Conservation (phyloP, 1,284 basidiomycete species). For the Paramarasmius palmivorus region DNA sequence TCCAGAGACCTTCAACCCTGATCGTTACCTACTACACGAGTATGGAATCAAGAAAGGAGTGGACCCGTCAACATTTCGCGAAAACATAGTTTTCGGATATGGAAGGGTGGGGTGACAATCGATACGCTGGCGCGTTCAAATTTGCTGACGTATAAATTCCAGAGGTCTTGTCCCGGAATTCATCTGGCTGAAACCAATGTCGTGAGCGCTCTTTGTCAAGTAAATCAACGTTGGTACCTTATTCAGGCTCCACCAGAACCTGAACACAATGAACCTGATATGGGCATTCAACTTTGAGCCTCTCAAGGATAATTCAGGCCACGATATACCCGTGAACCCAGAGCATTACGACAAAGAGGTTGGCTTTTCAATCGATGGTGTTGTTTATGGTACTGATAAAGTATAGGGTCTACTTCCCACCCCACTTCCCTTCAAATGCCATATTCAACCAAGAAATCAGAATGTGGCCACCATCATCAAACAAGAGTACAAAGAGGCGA, state of each 20-base stretch:
- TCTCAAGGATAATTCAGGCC: conserved; percentile 8
- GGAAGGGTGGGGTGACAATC: conserved; percentile 16
- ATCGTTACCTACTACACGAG: conserved; percentile 16
- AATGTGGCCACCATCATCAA: conserved; percentile 13
- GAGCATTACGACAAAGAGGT: background rate
- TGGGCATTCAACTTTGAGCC: conserved; percentile 27
- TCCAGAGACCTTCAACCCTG: conserved; percentile 20
- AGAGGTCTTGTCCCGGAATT: conserved; percentile 31
- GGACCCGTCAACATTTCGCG: conserved; percentile 12
- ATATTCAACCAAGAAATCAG: conserved; percentile 14
- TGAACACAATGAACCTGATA: conserved; percentile 22
- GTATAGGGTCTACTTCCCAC: conserved; percentile 12
- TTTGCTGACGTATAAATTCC: background rate
- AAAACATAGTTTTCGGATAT: conserved; percentile 16
- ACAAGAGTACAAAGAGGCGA: conserved; percentile 13
- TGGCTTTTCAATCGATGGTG: background rate
- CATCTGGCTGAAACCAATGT: conserved; percentile 27
- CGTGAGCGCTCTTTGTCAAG: background rate
- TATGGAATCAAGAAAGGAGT: conserved; percentile 18
- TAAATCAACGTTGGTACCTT: too few species aligned
- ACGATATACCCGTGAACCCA: conserved; percentile 6
- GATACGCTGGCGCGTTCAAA: background rate
- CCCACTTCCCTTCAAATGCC: conserved; percentile 15
- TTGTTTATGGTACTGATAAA: background rate
- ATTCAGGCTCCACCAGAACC: conserved; percentile 3